Evolutionary conservation across 2,329 filamentous ascomycete species (phyloP).

Genomic region (Dactylellina drechsleri): DNA sequence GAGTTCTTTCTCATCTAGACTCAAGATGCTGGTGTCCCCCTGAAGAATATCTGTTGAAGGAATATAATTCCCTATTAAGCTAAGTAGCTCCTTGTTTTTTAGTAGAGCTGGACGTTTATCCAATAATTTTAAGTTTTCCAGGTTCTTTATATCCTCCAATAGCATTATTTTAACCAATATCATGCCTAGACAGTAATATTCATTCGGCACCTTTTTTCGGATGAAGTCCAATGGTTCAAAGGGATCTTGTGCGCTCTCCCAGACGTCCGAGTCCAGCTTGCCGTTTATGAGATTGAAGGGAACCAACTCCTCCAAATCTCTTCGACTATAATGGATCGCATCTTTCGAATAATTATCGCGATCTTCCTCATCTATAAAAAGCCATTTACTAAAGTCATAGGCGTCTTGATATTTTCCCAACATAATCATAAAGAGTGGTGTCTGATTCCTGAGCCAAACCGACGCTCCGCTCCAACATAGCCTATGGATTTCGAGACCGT

Average conservation of each 20-base stretch:
- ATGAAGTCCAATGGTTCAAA: constrained; percentile 36
- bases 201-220: constrained; percentile 30
- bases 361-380: constrained; percentile 39
- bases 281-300: constrained; percentile 36
- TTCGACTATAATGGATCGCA: constrained; percentile 31
- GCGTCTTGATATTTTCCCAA: constrained; percentile 27
- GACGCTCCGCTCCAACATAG: constrained; percentile 35
- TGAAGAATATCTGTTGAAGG: constrained; percentile 29
- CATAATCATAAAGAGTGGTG: constrained; percentile 39
- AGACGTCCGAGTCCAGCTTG: constrained; percentile 31
- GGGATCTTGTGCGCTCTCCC: constrained; percentile 29
- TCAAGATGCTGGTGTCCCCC: constrained; percentile 13
- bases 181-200: constrained; percentile 37
- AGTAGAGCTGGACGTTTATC: constrained; percentile 16
- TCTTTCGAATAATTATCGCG: constrained; percentile 27
- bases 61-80: constrained; percentile 23
- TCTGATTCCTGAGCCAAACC: constrained; percentile 37
- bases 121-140: constrained; percentile 22
- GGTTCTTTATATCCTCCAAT: constrained; percentile 34
- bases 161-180: constrained; percentile 36
- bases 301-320: constrained; percentile 25
- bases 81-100: constrained; percentile 24
- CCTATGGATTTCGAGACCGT: constrained; percentile 32
- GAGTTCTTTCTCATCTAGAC: constrained; percentile 27
- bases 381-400: constrained; percentile 42